phyloP scores from a whole-genome alignment of 116 monocot species.

The Iris pallida region DNA sequence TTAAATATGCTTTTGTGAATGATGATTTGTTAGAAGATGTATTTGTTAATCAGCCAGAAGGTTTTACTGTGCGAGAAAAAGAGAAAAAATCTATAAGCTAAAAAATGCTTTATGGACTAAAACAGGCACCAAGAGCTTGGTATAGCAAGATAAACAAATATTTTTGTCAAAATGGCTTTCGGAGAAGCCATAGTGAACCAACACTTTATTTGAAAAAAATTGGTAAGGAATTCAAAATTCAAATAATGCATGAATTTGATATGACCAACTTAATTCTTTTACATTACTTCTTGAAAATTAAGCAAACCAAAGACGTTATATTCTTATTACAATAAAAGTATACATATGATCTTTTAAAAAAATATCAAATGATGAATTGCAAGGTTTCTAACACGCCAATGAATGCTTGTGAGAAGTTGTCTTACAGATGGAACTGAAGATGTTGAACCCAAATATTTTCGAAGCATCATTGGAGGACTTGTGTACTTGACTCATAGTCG shows the following conservation, averaged over 20 bases:
- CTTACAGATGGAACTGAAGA: constrained; percentile 2
- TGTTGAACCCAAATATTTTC: background rate
- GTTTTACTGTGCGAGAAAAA: no score
- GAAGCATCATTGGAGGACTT: background rate
- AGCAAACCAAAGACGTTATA: background rate
- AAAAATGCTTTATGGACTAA: background rate
- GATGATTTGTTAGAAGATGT: no score
- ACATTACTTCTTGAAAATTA: background rate
- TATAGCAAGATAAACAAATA: background rate
- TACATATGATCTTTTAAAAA: background rate
- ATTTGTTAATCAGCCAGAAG: no score
- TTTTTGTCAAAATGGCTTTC: constrained; percentile 4
- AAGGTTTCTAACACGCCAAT: background rate
- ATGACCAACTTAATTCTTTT: background rate
- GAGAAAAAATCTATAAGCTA: background rate
- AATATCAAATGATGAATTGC: background rate
- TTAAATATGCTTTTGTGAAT: no score
- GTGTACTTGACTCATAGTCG: background rate
- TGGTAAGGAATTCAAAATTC: background rate
- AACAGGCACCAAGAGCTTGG: constrained; percentile 3
- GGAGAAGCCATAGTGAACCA: background rate
- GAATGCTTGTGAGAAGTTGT: background rate
- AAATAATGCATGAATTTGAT: background rate
- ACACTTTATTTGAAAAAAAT: background rate
- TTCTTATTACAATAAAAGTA: constrained; percentile 5